These are phyloP conservation scores for Salvia sclarea DNA, from an alignment of 305 asterid species.

Conservation along the genomic window DNA sequence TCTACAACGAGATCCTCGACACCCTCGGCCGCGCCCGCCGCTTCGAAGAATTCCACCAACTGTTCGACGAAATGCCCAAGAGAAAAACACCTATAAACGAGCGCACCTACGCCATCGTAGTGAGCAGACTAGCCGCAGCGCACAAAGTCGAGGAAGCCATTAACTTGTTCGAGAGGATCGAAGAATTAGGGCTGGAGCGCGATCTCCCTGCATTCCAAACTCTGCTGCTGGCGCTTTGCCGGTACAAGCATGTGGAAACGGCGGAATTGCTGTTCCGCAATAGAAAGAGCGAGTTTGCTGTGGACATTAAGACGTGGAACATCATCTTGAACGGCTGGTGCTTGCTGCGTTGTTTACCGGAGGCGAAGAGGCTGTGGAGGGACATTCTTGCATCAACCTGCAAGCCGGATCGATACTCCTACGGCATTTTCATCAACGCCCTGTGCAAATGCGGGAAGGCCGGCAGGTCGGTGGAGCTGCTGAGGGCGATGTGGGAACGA, in stretches of 20 bases:
- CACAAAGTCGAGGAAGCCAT: conserved; percentile 69
- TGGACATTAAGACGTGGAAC: conserved; percentile 69
- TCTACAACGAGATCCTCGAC: conserved; percentile 64
- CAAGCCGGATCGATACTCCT: conserved; percentile 63
- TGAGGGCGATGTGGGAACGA: conserved; percentile 66
- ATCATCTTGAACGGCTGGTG: conserved; percentile 87
- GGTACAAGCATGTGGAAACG: conserved; percentile 76
- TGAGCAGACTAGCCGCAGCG: conserved; percentile 59
- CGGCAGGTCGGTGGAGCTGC: conserved; percentile 56
- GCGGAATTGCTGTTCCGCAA: conserved; percentile 66
- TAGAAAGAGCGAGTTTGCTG: conserved; percentile 43
- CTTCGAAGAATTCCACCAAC: conserved; percentile 48
- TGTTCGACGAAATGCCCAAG: conserved; percentile 77
- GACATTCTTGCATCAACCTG: conserved; percentile 56
- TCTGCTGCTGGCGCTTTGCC: conserved; percentile 61
- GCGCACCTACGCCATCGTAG: conserved; percentile 46
- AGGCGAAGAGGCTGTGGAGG: conserved; percentile 81
- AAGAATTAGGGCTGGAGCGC: conserved; percentile 48
- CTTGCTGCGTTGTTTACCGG: conserved; percentile 64
- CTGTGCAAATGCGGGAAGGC: conserved; percentile 67
- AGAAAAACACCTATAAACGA: conserved; percentile 45
- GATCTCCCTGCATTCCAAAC: conserved; percentile 66
- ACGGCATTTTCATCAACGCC: conserved; percentile 62
- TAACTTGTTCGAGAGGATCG: conserved; percentile 48
- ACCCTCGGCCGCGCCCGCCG: conserved; percentile 60